Base-by-base conservation (phyloP, 163 green algal species). In the Scenedesmus sp. region DNA sequence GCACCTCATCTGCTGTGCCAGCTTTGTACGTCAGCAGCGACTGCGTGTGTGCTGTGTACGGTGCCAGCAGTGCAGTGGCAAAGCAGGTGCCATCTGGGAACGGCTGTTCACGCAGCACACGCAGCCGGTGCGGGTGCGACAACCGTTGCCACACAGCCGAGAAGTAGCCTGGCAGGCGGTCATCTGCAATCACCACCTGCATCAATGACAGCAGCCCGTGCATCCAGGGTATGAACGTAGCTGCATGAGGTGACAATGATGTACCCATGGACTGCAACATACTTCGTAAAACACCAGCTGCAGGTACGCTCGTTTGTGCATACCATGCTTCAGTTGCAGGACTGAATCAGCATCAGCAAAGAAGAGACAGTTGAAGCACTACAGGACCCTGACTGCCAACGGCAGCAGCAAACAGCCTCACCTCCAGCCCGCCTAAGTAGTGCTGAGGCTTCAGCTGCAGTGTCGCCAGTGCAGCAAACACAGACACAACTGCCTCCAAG, bases 181-280 rank as follows among this genome's bases (percentile, higher is more conserved):
- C 49, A 44, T 92, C 89, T n/a, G 83, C 83, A 49, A 92, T 86
- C 26, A 92, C 83, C 20, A 92, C 89, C 89, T 92, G 73, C 49
- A 68, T 24, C 13, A 22, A n/a, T 15, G 16, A 44, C 43, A 85
- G 68, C 40, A 10, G 35, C 35, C 4, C 7, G 46, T 87, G n/a
- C 46, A 56, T 18, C 46, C 46, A 56, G 46, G 12, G 76, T 3
- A 33, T 53, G 10, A 35, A 33, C 20, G 33, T 18, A 16, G 51
- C 51, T 61, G 51, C 51, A 61, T 18, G 51, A 3, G 51, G 51
- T 3, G 9, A 61, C 51, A 22, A 3, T 61, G 7, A 61, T 61
- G 51, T 61, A 22, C 13, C 12, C 51, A 61, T 22, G 12, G 7
- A 18, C 51, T 61, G 51, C 51, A 61, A 18, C 51, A 18, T n/a